Evolutionary conservation across 441 rosid genomes (phyloP).

Genomic region (Pelargonium australe): DNA sequence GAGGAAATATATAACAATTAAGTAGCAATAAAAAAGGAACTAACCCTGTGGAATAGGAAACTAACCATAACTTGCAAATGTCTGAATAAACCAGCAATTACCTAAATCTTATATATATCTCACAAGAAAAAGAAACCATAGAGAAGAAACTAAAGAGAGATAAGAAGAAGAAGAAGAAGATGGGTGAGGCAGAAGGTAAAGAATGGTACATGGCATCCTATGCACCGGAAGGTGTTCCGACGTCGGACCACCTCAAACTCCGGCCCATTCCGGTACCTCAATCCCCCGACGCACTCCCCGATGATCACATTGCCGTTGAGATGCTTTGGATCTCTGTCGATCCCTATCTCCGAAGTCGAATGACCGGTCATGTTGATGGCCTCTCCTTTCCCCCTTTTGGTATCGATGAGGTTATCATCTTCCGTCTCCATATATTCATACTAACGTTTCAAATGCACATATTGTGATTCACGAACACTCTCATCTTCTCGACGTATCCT

Average conservation of each 20-base stretch:
- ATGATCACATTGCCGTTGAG: slow-evolving; percentile 27
- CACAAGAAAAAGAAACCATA: too few species aligned
- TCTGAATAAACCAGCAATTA: too few species aligned
- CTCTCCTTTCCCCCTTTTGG: slow-evolving; percentile 23
- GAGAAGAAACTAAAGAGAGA: too few species aligned
- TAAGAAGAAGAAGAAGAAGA: not conserved
- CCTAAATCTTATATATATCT: too few species aligned
- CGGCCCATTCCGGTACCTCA: not conserved
- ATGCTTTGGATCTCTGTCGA: slow-evolving; percentile 34
- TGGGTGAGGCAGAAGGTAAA: not conserved
- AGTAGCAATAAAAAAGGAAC: too few species aligned
- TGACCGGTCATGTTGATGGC: slow-evolving; percentile 35
- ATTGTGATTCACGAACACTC: too few species aligned
- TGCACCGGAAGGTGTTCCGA: not conserved
- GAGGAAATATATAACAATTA: too few species aligned
- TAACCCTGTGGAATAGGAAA: too few species aligned
- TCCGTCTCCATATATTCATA: too few species aligned
- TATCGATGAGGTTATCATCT: slow-evolving; percentile 23
- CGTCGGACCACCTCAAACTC: not conserved
- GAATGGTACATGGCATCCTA: slow-evolving; percentile 1
- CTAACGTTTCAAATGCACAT: too few species aligned
- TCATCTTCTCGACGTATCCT: too few species aligned
- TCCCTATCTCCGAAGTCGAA: slow-evolving; percentile 31
- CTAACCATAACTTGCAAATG: too few species aligned
- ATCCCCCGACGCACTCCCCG: slow-evolving; percentile 18